A percentile compares a stretch with the other conserved stretches of the same genome.
Evolutionary conservation across 2,329 filamentous ascomycete species (phyloP).

Genomic region (Penicillium sp.): DNA sequence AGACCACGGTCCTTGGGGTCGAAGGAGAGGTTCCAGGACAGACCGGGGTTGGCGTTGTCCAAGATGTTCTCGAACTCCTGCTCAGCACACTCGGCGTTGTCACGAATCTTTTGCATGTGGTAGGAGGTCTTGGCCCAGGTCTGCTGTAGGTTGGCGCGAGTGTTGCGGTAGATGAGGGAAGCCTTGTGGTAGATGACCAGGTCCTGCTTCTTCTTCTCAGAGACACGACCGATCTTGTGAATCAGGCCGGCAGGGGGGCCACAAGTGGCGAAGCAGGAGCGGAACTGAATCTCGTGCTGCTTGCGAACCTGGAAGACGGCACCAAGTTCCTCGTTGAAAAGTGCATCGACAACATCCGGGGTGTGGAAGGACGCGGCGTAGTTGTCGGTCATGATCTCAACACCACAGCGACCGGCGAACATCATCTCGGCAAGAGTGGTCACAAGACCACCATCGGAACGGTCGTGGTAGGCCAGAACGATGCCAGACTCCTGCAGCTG

Average conservation of each 20-base stretch:
- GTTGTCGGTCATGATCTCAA: slow-evolving; percentile 79
- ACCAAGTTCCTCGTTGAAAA: slow-evolving; percentile 96
- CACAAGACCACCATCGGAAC: slow-evolving; percentile 88
- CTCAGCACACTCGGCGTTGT: slow-evolving; percentile 84
- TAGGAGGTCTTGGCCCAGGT: slow-evolving; percentile 87
- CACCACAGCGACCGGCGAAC: slow-evolving; percentile 89
- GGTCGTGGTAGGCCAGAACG: slow-evolving; percentile 92
- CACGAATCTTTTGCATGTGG: slow-evolving; percentile 85
- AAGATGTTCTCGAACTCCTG: slow-evolving; percentile 73
- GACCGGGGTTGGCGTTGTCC: slow-evolving; percentile 75
- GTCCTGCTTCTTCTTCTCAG: slow-evolving; percentile 66
- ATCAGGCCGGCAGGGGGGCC: slow-evolving; percentile 79
- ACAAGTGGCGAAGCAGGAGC: slow-evolving; percentile 85
- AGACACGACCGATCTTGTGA: slow-evolving; percentile 77
- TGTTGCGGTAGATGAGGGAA: slow-evolving; percentile 66
- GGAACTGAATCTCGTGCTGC: slow-evolving; percentile 79
- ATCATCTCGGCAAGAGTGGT: slow-evolving; percentile 96
- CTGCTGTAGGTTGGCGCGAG: slow-evolving; percentile 73
- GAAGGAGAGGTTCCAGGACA: slow-evolving; percentile 80
- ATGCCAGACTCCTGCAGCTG: slow-evolving; percentile 65
- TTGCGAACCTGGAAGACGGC: slow-evolving; percentile 94
- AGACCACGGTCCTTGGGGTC: slow-evolving; percentile 74
- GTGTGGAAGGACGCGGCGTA: slow-evolving; percentile 59
- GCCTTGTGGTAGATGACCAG: slow-evolving; percentile 73
- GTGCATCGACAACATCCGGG: slow-evolving; percentile 66